Percentiles rank a stretch among this genome's conserved stretches.
Evolutionary conservation across 305 asterid species (phyloP).

Genomic region (Ruellia speciosa): DNA sequence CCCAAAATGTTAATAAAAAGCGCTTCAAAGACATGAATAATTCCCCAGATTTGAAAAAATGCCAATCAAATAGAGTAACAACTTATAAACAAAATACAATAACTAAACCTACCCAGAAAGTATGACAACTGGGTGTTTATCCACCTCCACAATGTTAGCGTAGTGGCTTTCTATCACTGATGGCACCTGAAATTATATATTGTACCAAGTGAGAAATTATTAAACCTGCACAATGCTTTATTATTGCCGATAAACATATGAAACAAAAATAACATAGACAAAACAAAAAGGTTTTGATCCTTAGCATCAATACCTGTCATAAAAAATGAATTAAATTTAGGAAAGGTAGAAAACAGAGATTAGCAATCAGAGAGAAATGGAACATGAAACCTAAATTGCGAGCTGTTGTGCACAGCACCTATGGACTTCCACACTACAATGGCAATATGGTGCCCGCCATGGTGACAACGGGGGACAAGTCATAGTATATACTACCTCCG

Average conservation of each 20-base stretch:
- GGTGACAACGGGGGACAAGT: too few species aligned
- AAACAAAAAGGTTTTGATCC: neutral
- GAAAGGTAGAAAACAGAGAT: neutral
- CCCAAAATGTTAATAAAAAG: neutral
- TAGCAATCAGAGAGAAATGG: neutral
- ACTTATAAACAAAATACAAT: slow-evolving; percentile 20
- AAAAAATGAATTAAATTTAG: too few species aligned
- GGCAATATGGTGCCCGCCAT: too few species aligned
- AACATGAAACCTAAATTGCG: neutral
- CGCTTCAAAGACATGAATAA: slow-evolving; percentile 10
- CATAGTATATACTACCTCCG: too few species aligned
- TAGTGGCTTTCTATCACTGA: slow-evolving; percentile 53
- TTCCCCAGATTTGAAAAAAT: neutral
- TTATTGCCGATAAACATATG: neutral
- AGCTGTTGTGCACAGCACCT: too few species aligned
- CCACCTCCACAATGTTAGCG: slow-evolving; percentile 49
- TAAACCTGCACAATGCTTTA: slow-evolving; percentile 11
- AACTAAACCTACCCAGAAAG: slow-evolving; percentile 61
- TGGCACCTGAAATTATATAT: slow-evolving; percentile 54
- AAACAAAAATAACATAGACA: neutral
- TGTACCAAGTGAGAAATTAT: slow-evolving; percentile 19
- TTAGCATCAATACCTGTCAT: neutral
- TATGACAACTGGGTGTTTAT: slow-evolving; percentile 75
- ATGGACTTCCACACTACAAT: too few species aligned
- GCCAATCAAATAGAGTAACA: slow-evolving; percentile 16